Percentiles rank a stretch among this genome's conserved stretches.
Evolutionary conservation across 108 stramenopile genomes (phyloP).

Genomic region (Tribonema minus): DNA sequence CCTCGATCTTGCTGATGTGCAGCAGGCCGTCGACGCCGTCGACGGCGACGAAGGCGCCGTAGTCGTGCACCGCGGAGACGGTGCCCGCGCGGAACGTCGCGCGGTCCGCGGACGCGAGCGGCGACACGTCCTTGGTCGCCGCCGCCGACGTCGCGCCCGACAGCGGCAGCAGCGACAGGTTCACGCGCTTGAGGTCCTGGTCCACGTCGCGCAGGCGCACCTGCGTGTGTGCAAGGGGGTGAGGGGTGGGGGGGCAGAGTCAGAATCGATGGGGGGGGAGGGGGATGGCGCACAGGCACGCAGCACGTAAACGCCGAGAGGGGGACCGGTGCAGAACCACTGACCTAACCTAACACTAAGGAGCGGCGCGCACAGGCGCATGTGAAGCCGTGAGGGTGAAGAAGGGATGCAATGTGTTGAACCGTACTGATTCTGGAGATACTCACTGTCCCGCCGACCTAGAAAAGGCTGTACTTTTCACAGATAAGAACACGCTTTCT

Average conservation of each 20-base stretch:
- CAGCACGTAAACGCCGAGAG: too few species aligned
- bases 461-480: too few species aligned
- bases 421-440: too few species aligned
- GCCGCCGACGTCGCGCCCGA: constrained; percentile 65
- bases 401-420: too few species aligned
- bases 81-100: constrained; percentile 74
- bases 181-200: constrained; percentile 78
- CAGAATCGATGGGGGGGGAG: too few species aligned
- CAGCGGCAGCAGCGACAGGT: constrained; percentile 59
- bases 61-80: constrained; percentile 78
- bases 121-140: constrained; percentile 63
- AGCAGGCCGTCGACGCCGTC: constrained; percentile 62
- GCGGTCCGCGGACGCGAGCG: constrained; percentile 60
- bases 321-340: too few species aligned
- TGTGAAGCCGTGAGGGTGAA: too few species aligned
- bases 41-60: constrained; percentile 84
- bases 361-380: too few species aligned
- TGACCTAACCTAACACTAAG: too few species aligned
- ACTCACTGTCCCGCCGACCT: too few species aligned
- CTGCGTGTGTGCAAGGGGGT: background rate
- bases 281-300: too few species aligned
- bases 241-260: background rate
- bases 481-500: too few species aligned
- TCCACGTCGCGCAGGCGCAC: constrained; percentile 43
- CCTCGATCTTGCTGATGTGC: constrained; percentile 44